These are phyloP conservation scores for Sphagnum contortum DNA, from an alignment of 225 moss, liverwort and hornwort species.

Conservation along the genomic window DNA sequence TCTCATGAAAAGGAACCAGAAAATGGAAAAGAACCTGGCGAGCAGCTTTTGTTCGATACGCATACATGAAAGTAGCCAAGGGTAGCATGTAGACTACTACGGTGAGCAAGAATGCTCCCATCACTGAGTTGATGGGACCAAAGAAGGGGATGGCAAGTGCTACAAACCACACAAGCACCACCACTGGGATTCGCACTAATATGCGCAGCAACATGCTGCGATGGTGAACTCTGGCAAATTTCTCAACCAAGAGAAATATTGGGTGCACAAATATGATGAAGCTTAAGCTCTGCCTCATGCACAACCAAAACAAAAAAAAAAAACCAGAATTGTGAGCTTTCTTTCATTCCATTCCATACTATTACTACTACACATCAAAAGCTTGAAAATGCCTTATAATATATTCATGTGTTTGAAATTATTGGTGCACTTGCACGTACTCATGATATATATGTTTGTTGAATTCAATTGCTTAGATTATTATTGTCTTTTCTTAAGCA, in stretches of 20 bases:
- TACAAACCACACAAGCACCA: constrained; percentile 30
- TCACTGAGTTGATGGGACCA: constrained; percentile 54
- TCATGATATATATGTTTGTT: no score
- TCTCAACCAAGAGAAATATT: constrained; percentile 43
- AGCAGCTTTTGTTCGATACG: constrained; percentile 34
- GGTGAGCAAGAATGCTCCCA: constrained; percentile 39
- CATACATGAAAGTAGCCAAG: constrained; percentile 21
- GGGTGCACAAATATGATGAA: constrained; percentile 44
- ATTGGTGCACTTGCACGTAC: no score
- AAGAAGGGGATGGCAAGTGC: constrained; percentile 54
- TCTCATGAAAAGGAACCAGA: neutral
- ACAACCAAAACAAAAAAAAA: no score
- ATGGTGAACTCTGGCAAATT: constrained; percentile 31
- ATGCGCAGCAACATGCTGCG: constrained; percentile 9
- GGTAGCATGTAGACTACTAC: constrained; percentile 41
- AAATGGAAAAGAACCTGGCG: constrained; percentile 28
- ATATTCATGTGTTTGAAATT: no score
- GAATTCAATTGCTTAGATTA: no score
- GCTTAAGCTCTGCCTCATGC: constrained; percentile 20
- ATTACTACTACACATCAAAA: no score
- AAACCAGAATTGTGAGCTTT: no score
- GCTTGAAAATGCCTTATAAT: no score
- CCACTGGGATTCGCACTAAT: constrained; percentile 34
- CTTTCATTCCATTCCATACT: no score
- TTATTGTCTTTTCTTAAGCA: no score